Evolutionary conservation across 164 flowering plant genomes (phyloP), one percentile per base, ranked within the genome.

Genomic region (Echeveria elegans): DNA sequence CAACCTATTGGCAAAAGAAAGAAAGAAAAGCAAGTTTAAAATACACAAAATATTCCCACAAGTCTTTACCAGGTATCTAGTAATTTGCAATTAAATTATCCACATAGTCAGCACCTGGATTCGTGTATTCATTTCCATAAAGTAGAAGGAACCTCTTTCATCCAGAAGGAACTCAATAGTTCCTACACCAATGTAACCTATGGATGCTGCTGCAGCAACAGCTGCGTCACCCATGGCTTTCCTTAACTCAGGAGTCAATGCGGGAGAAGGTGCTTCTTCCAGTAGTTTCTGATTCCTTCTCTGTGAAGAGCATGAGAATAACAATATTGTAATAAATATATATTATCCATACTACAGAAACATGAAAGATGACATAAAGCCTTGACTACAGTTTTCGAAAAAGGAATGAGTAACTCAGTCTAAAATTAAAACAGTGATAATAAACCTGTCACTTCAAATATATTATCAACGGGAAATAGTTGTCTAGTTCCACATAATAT

Each of bases 171-270:
- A 95, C 72, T 95, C 99, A 26, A 95, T 78, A 5, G 97, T 95
- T 68, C 99, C 99, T 67, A 95, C 99, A 75, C 97, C 99, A 72
- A 95, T 83, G 65, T 95, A 95, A 29, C 97, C 99, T 62, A 95
- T 95, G 58, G 97, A 95, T 66, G 97, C 96, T 45, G 97, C 97
- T 23, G 99, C 97, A 53, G 97, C 85, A 73, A 95, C 92, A 65
- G 99, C 97, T 69, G 99, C 99, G 86, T 95, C 99, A 75, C 99
- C 99, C 99, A 95, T 95, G 76, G 99, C 99, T 73, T 92, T 92
- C 65, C 96, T 78, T 72, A 92, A 73, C 69, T 92, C 99, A 28
- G 96, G 81, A 69, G 94, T 89, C 73, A 95, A 75, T 72, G 99
- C 99, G 67, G 97, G 96, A 71, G 97, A 95, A 2, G 99, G 99